Evolutionary conservation across 2,329 filamentous ascomycete species (phyloP), one percentile per base, ranked within the genome.

Genomic region (Fusarium kyushuense): DNA sequence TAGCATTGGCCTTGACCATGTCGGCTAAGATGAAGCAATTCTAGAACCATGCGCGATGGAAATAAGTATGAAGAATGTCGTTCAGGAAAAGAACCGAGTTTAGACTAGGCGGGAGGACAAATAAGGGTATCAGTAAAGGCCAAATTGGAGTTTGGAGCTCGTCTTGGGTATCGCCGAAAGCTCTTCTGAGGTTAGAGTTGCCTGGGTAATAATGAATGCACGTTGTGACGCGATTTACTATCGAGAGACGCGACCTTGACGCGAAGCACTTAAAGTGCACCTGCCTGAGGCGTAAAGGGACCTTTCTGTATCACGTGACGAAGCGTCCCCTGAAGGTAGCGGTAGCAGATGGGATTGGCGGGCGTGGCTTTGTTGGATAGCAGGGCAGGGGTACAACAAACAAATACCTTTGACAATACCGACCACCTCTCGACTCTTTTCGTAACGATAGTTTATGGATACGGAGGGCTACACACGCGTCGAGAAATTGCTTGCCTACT

Each of bases 1-100:
- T 67, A 46, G 75, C 74, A 67, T 69, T 74, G 71, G 75, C 79
- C 75, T 86, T 85, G 65, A 81, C 83, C 85, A 87, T 87, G 47
- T 74, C 75, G 73, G 68, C 68, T 70, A 65, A 56, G 59, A 57
- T 63, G 54, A 62, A 63, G 55, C 54, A 62, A 71, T 65, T 64
- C 63, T 54, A 53, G 36, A 49, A 74, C 46, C 69, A 74, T 74
- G 52, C 65, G 43, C 25, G 23, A 51, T 48, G 46, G 33, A 46
- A 46, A 52, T 21, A 40, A 58, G 43, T 21, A 54, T 16, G 43
- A 42, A 38, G 35, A 49, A 41, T 42, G 25, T 54, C 21, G 12
- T 54, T 47, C 30, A 54, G 43, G 23, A 40, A 35, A 35, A 47
- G 33, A 40, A 40, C 12, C 35, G 58, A 54, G 35, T 25, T 8